Evolutionary conservation across 805 yeast genomes (phyloP).

Genomic region (Starmerella roubikii): DNA sequence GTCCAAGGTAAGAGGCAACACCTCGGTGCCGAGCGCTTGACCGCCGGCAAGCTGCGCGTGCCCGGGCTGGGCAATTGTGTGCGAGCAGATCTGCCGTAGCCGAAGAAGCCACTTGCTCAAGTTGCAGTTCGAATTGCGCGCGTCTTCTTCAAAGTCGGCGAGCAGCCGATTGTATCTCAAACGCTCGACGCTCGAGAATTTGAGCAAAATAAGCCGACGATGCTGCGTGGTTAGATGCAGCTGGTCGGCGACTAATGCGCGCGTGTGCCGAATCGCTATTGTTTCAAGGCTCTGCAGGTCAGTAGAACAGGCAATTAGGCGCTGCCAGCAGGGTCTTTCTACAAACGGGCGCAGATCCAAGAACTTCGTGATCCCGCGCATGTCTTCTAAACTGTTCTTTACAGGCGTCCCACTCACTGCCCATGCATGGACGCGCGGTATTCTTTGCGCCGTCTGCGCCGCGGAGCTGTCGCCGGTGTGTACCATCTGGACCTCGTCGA

Average conservation of each 20-base stretch:
- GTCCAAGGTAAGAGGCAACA: slow-evolving; percentile 39
- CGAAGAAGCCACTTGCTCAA: slow-evolving; percentile 47
- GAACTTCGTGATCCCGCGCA: slow-evolving; percentile 58
- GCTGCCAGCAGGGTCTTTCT: slow-evolving; percentile 32
- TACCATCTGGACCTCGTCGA: slow-evolving; percentile 94
- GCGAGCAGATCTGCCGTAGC: slow-evolving; percentile 71
- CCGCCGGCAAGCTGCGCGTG: neutral
- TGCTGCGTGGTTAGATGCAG: slow-evolving; percentile 67
- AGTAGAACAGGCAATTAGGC: slow-evolving; percentile 24
- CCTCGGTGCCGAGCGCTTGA: neutral
- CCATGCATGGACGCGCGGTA: slow-evolving; percentile 87
- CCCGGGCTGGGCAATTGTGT: slow-evolving; percentile 34
- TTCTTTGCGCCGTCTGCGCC: slow-evolving; percentile 61
- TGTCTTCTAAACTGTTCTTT: slow-evolving; percentile 48
- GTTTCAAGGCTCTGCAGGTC: slow-evolving; percentile 43
- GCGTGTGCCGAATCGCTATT: slow-evolving; percentile 66
- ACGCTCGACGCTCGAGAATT: slow-evolving; percentile 72
- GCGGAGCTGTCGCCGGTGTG: slow-evolving; percentile 59
- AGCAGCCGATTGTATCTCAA: slow-evolving; percentile 61
- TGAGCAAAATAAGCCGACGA: slow-evolving; percentile 52
- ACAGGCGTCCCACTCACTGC: slow-evolving; percentile 96
- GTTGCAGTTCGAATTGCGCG: slow-evolving; percentile 35
- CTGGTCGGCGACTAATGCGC: slow-evolving; percentile 65
- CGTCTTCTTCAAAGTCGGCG: slow-evolving; percentile 39
- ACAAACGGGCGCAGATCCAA: slow-evolving; percentile 55